phyloP scores from a whole-genome alignment of 257 asterid genomes.

The Ilex aquifolium region DNA sequence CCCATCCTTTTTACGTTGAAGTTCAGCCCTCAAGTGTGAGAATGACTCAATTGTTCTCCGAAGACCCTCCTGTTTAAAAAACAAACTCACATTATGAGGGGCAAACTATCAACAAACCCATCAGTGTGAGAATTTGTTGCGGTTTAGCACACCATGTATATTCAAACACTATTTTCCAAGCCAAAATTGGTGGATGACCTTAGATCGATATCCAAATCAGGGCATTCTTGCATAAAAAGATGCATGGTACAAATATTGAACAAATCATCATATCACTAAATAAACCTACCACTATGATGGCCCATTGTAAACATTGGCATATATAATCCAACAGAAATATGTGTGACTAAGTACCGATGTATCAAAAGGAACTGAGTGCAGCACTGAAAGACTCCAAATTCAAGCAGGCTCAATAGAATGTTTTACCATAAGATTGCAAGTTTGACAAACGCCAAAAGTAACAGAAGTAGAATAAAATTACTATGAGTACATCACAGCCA shows the following conservation, averaged over 20 bases:
- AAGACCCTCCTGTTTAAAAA: slow-evolving; percentile 72
- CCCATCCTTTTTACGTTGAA: slow-evolving; percentile 37
- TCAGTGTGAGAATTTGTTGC: too few relatives aligned
- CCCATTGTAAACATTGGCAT: not conserved
- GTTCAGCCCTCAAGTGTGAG: slow-evolving; percentile 69
- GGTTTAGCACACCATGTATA: not conserved
- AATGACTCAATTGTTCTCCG: slow-evolving; percentile 77
- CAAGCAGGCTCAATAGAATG: not conserved
- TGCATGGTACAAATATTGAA: not conserved
- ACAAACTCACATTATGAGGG: slow-evolving; percentile 6
- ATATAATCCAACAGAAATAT: not conserved
- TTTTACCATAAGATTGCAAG: not conserved
- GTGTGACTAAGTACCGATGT: too few relatives aligned
- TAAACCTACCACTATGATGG: not conserved
- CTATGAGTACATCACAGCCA: not conserved
- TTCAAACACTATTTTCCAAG: not conserved
- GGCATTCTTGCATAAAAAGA: not conserved
- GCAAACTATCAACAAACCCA: slow-evolving; percentile 1
- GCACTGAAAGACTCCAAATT: not conserved
- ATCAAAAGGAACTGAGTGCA: not conserved
- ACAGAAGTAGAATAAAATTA: not conserved
- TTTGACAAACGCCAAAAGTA: not conserved
- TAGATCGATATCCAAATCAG: not conserved
- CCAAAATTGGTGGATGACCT: not conserved
- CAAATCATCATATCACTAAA: not conserved